Conservation (phyloP, 345 rosid species). For the Eucalyptus leucophloia region DNA sequence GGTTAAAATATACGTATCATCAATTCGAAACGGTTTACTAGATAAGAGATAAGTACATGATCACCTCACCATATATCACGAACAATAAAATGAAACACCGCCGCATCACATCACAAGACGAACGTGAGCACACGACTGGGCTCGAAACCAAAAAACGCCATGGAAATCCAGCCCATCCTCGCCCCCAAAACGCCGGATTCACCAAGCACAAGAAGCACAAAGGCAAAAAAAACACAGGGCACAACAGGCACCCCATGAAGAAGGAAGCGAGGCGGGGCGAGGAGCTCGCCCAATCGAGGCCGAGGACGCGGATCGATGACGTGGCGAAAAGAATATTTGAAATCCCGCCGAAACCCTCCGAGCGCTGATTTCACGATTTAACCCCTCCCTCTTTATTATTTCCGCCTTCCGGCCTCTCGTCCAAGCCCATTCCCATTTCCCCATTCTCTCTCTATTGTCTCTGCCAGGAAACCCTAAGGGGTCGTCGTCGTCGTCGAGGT, state of each 20-base stretch:
- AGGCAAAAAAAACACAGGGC: neutral
- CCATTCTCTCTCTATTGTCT: neutral
- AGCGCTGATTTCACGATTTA: slow-evolving; percentile 33
- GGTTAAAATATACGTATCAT: rapidly evolving
- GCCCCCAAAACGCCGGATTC: neutral
- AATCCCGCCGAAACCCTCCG: slow-evolving; percentile 78
- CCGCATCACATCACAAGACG: neutral
- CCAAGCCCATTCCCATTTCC: neutral
- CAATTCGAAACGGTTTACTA: neutral
- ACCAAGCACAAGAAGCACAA: neutral
- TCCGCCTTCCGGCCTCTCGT: slow-evolving; percentile 7
- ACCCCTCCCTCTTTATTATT: slow-evolving; percentile 33
- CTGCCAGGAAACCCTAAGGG: neutral
- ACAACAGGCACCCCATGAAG: neutral
- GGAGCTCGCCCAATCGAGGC: neutral
- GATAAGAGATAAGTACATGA: neutral
- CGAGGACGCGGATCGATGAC: slow-evolving; percentile 49
- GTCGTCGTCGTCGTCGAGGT: neutral
- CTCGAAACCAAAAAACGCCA: neutral
- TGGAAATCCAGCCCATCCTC: neutral
- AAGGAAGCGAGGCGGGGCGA: neutral
- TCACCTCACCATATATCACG: rapidly evolving
- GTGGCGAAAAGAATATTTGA: slow-evolving; percentile 22
- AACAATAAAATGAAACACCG: neutral
- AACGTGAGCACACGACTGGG: neutral